Conservation (phyloP, 2,329 filamentous ascomycete species). For the Sporothrix brunneoviolacea region DNA sequence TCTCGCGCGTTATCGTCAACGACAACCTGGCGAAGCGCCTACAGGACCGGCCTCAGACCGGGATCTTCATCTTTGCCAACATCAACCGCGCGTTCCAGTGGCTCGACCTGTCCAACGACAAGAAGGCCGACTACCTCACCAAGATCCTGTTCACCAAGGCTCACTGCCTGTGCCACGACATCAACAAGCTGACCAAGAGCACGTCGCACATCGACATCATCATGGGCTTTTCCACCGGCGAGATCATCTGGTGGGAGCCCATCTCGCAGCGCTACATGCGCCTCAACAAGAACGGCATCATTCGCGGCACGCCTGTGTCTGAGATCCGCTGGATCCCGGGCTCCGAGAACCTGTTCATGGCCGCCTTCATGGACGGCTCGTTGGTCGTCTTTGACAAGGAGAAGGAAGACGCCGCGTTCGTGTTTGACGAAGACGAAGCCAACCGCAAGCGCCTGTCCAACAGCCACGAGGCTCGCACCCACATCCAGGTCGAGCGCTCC, state of each 20-base stretch:
- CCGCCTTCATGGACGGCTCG: slow-evolving; percentile 84
- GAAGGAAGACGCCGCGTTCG: slow-evolving; percentile 79
- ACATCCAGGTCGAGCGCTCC: slow-evolving; percentile 76
- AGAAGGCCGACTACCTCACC: slow-evolving; percentile 78
- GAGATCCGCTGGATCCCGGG: slow-evolving; percentile 91
- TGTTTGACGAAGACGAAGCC: slow-evolving; percentile 54
- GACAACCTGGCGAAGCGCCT: slow-evolving; percentile 74
- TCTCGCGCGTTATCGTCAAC: slow-evolving; percentile 90
- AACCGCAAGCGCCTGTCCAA: slow-evolving; percentile 51
- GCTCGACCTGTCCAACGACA: slow-evolving; percentile 76
- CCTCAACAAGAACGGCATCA: slow-evolving; percentile 92
- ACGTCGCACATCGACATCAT: slow-evolving; percentile 78
- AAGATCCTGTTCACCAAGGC: slow-evolving; percentile 97
- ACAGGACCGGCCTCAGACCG: slow-evolving; percentile 69
- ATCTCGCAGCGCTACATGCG: slow-evolving; percentile 93
- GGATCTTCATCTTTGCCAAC: slow-evolving; percentile 87
- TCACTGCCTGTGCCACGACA: slow-evolving; percentile 89
- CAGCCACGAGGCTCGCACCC: slow-evolving; percentile 32
- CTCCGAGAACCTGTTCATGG: slow-evolving; percentile 87
- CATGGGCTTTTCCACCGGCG: slow-evolving; percentile 92
- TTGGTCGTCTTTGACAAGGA: slow-evolving; percentile 96
- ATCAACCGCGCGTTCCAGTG: slow-evolving; percentile 94
- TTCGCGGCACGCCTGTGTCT: slow-evolving; percentile 78
- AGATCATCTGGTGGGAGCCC: slow-evolving; percentile 98
- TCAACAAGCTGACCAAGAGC: slow-evolving; percentile 77